Conservation (phyloP, 2,329 filamentous ascomycete species). For the Huntiella omanensis region DNA sequence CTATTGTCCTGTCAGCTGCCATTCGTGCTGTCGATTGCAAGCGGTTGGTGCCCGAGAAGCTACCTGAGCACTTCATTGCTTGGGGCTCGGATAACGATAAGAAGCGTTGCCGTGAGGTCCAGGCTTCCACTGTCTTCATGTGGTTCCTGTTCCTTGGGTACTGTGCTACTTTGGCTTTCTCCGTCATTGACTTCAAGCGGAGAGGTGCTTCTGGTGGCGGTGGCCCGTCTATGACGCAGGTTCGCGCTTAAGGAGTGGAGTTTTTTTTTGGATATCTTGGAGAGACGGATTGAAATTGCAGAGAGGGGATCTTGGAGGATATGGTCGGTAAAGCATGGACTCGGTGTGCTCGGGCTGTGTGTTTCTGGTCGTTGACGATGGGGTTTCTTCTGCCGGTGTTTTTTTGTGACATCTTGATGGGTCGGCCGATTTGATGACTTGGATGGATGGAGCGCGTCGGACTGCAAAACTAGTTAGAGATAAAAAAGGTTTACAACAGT, state of each 20-base stretch:
- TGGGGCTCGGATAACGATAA: conserved; percentile 38
- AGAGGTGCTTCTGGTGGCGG: conserved; percentile 24
- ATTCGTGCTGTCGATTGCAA: conserved; percentile 51
- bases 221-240: conserved; percentile 37
- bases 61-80: conserved; percentile 34
- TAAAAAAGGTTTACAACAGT: no score
- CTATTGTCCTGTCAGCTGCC: conserved; percentile 51
- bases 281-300: no score
- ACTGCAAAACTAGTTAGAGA: neutral
- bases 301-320: no score
- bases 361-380: neutral
- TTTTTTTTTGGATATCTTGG: no score
- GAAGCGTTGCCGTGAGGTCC: conserved; percentile 55
- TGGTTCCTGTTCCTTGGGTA: conserved; percentile 59
- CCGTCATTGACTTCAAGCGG: conserved; percentile 33
- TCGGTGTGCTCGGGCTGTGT: neutral
- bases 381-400: conserved; percentile 1
- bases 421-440: no score
- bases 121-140: conserved; percentile 56
- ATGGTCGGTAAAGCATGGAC: neutral
- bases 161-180: conserved; percentile 35
- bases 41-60: conserved; percentile 22
- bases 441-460: no score
- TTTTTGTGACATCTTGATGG: neutral
- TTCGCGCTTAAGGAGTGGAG: conserved; percentile 23